Conservation (phyloP, 371 early-diverging fungal species). For the Mucor lusitanicus region DNA sequence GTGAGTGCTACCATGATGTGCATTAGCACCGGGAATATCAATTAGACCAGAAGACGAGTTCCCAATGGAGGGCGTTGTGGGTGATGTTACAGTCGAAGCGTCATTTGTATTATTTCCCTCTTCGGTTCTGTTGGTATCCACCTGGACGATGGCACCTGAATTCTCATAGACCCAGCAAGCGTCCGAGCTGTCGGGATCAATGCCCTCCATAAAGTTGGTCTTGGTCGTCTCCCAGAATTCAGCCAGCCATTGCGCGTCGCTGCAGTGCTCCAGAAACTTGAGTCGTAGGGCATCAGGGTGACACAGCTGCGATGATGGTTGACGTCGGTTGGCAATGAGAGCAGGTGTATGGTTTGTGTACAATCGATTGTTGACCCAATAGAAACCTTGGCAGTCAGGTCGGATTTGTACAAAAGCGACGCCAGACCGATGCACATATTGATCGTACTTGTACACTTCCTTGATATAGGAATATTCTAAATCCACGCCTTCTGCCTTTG, state of each 20-base stretch:
- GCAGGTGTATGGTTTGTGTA: slow-evolving; percentile 69
- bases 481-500: slow-evolving; percentile 49
- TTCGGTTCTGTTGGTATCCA: neutral
- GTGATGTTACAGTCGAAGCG: neutral
- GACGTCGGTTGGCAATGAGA: slow-evolving; percentile 35
- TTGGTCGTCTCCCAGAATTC: slow-evolving; percentile 66
- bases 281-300: slow-evolving; percentile 59
- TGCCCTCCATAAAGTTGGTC: slow-evolving; percentile 28
- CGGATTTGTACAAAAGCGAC: slow-evolving; percentile 91
- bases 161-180: slow-evolving; percentile 50
- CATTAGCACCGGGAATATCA: slow-evolving; percentile 6
- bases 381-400: slow-evolving; percentile 72
- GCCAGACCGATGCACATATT: slow-evolving; percentile 91
- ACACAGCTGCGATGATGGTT: slow-evolving; percentile 32
- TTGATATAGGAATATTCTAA: slow-evolving; percentile 74
- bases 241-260: slow-evolving; percentile 44
- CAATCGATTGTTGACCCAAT: slow-evolving; percentile 90
- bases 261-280: slow-evolving; percentile 62
- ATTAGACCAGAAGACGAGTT: slow-evolving; percentile 1
- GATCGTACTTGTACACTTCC: slow-evolving; percentile 75
- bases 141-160: slow-evolving; percentile 28
- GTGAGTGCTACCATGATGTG: neutral
- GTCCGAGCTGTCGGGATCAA: slow-evolving; percentile 22
- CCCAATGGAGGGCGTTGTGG: slow-evolving; percentile 2
- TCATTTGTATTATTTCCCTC: slow-evolving; percentile 2